Percentiles rank a stretch among this genome's conserved stretches.
These are phyloP conservation scores for Xylariaceae sp. DNA, from an alignment of 2,329 filamentous ascomycete species.

Conservation along the genomic window DNA sequence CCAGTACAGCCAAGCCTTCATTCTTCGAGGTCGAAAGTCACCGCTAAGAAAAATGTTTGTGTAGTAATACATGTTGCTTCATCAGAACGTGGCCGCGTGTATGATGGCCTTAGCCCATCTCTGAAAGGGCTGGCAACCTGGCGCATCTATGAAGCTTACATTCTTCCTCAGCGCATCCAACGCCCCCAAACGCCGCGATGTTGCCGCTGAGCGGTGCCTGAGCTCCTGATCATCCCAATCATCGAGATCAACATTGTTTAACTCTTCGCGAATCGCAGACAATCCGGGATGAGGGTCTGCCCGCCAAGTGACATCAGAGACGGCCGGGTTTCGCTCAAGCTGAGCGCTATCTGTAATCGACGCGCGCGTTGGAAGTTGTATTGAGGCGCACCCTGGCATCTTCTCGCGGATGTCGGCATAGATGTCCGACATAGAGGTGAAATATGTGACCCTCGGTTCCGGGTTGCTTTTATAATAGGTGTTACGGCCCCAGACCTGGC, in stretches of 20 bases:
- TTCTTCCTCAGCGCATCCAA: not conserved
- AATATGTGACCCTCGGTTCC: constrained; percentile 49
- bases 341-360: not conserved
- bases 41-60: too few relatives aligned
- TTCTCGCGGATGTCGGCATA: constrained; percentile 53
- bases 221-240: not conserved
- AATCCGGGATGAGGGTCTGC: not conserved
- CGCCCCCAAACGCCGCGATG: not conserved
- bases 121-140: not conserved
- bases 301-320: constrained; percentile 7
- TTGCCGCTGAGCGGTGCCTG: not conserved
- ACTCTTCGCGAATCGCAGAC: not conserved
- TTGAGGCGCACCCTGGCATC: constrained; percentile 32
- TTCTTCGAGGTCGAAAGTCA: too few relatives aligned
- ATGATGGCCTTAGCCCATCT: constrained; percentile 1
- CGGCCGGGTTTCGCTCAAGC: constrained; percentile 7
- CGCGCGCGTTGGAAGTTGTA: not conserved
- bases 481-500: constrained; percentile 53
- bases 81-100: constrained; percentile 4
- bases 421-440: constrained; percentile 51
- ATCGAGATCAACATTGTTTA: not conserved
- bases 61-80: not conserved
- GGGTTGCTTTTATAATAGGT: constrained; percentile 46
- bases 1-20: too few relatives aligned
- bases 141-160: not conserved